phyloP scores from a whole-genome alignment of 1,139 yeast genomes.

The Saccharomyces pastorianus region DNA sequence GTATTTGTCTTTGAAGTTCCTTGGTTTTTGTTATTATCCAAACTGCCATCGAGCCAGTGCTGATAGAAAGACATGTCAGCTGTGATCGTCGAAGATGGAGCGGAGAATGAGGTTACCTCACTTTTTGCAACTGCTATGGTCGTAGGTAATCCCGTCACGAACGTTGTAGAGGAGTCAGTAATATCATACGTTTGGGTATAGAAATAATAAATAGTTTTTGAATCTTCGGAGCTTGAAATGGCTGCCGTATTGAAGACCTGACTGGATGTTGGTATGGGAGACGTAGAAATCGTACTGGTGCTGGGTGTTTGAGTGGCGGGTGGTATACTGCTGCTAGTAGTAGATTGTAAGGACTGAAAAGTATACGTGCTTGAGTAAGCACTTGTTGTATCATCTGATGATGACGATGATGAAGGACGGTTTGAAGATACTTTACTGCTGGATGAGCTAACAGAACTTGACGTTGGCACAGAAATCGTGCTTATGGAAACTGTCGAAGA shows the following conservation, averaged over 20 bases:
- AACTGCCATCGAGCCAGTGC: conserved; percentile 18
- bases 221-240: conserved; percentile 9
- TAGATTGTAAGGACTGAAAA: not conserved
- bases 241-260: conserved; percentile 3
- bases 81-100: conserved; percentile 29
- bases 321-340: not conserved
- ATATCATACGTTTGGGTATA: conserved; percentile 39
- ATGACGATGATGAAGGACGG: not conserved
- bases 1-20: conserved; percentile 5
- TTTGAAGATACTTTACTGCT: not conserved
- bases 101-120: conserved; percentile 18
- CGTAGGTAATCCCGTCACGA: conserved; percentile 33
- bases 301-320: not conserved
- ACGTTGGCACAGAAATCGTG: not conserved
- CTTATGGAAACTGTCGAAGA: not conserved
- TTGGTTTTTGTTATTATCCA: conserved; percentile 7
- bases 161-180: conserved; percentile 35
- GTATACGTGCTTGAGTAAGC: not conserved
- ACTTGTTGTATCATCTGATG: not conserved
- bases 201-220: conserved; percentile 16
- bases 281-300: conserved; percentile 5
- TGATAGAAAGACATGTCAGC: conserved; percentile 29
- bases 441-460: not conserved
- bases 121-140: conserved; percentile 26
- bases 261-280: not conserved